A percentile compares a stretch with the other conserved stretches of the same genome.
phyloP scores from a whole-genome alignment of 2,329 filamentous ascomycete species.

The Lachnellula occidentalis region DNA sequence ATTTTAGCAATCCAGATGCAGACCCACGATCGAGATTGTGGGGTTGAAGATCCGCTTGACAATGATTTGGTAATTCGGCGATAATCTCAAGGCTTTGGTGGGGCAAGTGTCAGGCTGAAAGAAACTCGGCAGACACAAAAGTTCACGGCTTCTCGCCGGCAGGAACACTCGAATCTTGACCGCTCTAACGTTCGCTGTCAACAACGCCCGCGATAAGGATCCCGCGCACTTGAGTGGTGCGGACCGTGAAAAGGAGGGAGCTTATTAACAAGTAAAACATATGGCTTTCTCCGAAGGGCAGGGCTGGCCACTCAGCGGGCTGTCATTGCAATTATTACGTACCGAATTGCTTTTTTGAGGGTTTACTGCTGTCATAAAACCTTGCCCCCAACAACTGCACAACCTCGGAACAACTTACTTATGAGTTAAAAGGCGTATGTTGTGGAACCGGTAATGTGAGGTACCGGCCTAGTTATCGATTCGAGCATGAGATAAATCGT shows the following conservation, averaged over 20 bases:
- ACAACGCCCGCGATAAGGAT: constrained; percentile 5
- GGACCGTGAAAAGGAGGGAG: not conserved
- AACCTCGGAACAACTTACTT: not conserved
- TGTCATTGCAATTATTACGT: constrained; percentile 21
- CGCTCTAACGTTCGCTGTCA: not conserved
- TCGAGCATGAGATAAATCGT: constrained; percentile 7
- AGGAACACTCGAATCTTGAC: not conserved
- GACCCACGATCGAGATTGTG: constrained; percentile 12
- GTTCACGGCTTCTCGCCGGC: not conserved
- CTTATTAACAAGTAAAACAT: constrained; percentile 1
- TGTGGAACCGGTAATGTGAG: constrained; percentile 16
- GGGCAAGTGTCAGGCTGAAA: not conserved
- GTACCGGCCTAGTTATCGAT: constrained; percentile 18
- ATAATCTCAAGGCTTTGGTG: not conserved
- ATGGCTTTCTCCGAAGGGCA: not conserved
- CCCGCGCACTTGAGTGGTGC: constrained; percentile 1
- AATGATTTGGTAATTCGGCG: not conserved
- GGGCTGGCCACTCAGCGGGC: constrained; percentile 7
- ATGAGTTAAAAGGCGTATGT: not conserved
- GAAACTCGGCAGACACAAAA: not conserved
- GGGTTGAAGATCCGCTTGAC: constrained; percentile 13
- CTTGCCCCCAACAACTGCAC: constrained; percentile 1
- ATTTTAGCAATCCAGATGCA: constrained; percentile 21
- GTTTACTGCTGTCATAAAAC: constrained; percentile 28
- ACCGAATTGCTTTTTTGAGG: constrained; percentile 16